Conservation (phyloP, 192 early-diverging fungal genomes). For the Gaertneriomyces sp. region DNA sequence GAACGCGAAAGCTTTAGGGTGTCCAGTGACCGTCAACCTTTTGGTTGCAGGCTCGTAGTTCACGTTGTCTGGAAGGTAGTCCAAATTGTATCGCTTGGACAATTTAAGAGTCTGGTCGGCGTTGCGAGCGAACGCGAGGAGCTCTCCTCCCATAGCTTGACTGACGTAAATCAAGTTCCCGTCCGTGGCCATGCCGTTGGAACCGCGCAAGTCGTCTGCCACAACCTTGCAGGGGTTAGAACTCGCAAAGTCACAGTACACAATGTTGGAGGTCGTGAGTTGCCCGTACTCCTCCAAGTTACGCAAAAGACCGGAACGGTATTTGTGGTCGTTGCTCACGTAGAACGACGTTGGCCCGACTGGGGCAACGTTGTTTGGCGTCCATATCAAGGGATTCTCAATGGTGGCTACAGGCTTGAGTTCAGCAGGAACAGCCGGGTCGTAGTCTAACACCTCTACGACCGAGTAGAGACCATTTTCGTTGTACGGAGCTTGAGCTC, state of each 20-base stretch:
- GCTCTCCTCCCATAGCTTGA: conserved; percentile 14
- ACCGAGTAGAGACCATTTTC: conserved; percentile 15
- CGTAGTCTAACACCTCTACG: conserved; percentile 18
- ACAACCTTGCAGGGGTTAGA: not conserved
- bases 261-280: not conserved
- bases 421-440: conserved; percentile 5
- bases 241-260: conserved; percentile 7
- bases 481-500: conserved; percentile 15
- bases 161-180: conserved; percentile 3
- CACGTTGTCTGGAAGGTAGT: conserved; percentile 22
- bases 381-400: conserved; percentile 12
- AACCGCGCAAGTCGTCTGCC: conserved; percentile 8
- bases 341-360: conserved; percentile 14
- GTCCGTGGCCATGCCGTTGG: conserved; percentile 22
- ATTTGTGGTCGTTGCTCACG: conserved; percentile 22
- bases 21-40: conserved; percentile 12
- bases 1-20: conserved; percentile 14
- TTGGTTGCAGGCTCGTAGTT: conserved; percentile 11
- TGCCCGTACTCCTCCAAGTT: conserved; percentile 14
- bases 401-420: conserved; percentile 14
- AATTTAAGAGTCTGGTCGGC: conserved; percentile 9
- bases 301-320: conserved; percentile 2
- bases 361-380: conserved; percentile 21
- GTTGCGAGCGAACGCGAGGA: conserved; percentile 9
- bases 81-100: conserved; percentile 15